Conservation (phyloP, 305 asterid genomes). For the Plantago rigida region DNA sequence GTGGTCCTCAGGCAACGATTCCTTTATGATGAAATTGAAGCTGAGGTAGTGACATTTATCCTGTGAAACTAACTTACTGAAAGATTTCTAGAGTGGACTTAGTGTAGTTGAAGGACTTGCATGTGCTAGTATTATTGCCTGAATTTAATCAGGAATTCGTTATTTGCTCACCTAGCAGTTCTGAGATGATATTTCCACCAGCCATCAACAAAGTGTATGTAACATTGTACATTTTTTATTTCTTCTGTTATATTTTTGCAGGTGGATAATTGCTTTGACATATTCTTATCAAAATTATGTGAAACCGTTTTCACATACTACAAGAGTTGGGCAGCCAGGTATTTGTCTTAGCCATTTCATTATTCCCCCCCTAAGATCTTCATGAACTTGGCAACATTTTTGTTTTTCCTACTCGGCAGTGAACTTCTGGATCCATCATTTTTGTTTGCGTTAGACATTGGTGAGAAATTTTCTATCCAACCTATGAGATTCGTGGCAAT, state of each 20-base stretch:
- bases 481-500: constrained; percentile 78
- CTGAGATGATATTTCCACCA: constrained; percentile 13
- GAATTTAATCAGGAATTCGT: background rate
- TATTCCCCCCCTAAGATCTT: constrained; percentile 5
- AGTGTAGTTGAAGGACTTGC: constrained; percentile 12
- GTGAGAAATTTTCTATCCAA: constrained; percentile 79
- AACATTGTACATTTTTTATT: constrained; percentile 10
- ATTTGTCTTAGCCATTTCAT: constrained; percentile 24
- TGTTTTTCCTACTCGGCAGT: constrained; percentile 42
- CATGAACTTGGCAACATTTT: constrained; percentile 7
- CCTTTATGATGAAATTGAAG: constrained; percentile 96
- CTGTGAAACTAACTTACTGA: background rate
- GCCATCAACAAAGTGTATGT: background rate
- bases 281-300: constrained; percentile 73
- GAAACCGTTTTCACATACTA: constrained; percentile 77
- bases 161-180: constrained; percentile 14
- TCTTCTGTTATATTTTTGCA: constrained; percentile 32
- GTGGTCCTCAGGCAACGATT: constrained; percentile 91
- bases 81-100: background rate
- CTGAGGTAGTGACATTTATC: constrained; percentile 56
- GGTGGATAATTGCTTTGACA: constrained; percentile 96
- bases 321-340: constrained; percentile 99
- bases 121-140: constrained; percentile 8
- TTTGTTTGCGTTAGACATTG: constrained; percentile 77
- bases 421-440: constrained; percentile 93